These are phyloP conservation scores for Plasmodium reichenowi DNA, from an alignment of 169 alveolate species.

Conservation along the genomic window DNA sequence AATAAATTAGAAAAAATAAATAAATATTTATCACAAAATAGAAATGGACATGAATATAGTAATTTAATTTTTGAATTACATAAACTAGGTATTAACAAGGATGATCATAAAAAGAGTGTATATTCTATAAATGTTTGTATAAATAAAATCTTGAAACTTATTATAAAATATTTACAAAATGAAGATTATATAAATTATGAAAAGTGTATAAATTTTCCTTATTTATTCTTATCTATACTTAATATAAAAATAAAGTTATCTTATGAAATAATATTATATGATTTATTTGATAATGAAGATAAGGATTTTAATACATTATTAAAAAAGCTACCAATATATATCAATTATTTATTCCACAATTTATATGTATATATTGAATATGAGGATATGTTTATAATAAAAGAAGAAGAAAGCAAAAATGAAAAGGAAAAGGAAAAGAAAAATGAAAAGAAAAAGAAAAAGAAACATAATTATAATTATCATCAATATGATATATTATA, in stretches of 20 bases:
- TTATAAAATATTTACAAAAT: constrained; percentile 62
- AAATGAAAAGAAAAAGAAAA: too few relatives aligned
- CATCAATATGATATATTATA: too few relatives aligned
- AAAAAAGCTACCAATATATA: constrained; percentile 17
- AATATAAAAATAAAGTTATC: constrained; percentile 32
- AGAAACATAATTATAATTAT: too few relatives aligned
- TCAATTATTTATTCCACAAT: constrained; percentile 30
- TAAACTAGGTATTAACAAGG: constrained; percentile 8
- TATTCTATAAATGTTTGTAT: constrained; percentile 48
- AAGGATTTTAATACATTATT: constrained; percentile 37
- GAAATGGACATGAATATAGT: constrained; percentile 16
- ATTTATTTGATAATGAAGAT: constrained; percentile 19
- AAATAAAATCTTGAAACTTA: constrained; percentile 56
- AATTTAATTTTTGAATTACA: constrained; percentile 19
- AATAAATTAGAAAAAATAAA: neutral
- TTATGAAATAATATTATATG: constrained; percentile 16
- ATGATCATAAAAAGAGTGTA: neutral
- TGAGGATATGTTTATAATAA: constrained; percentile 32
- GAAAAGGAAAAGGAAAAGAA: too few relatives aligned
- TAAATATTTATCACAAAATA: neutral
- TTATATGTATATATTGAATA: constrained; percentile 59
- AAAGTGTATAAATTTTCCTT: constrained; percentile 56
- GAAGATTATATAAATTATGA: constrained; percentile 58
- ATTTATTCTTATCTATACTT: constrained; percentile 31
- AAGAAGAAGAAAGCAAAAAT: neutral